Conservation (phyloP, 495 filamentous ascomycete species). For the Aspergillus steynii region DNA sequence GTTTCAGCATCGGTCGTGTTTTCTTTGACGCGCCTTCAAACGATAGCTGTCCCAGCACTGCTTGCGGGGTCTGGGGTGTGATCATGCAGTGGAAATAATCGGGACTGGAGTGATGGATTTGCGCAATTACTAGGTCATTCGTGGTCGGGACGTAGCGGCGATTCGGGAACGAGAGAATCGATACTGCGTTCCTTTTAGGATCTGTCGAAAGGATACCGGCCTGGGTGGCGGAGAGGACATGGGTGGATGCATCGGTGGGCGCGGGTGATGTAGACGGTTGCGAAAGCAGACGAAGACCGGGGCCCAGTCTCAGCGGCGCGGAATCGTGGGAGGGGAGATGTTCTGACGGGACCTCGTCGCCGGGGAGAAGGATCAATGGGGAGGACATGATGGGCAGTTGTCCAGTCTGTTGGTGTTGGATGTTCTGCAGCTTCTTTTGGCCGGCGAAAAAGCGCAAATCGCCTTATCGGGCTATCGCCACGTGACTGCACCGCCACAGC, state of each 20-base stretch:
- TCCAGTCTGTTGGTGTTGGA: not conserved
- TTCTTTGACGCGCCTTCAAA: conserved; percentile 94
- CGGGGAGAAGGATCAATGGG: conserved; percentile 67
- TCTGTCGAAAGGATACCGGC: conserved; percentile 80
- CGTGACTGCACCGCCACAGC: conserved; percentile 34
- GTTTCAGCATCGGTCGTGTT: conserved; percentile 73
- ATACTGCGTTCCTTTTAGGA: conserved; percentile 62
- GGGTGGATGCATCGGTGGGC: conserved; percentile 20
- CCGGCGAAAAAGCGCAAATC: conserved; percentile 3
- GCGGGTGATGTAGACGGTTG: conserved; percentile 21
- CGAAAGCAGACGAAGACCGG: conserved; percentile 64
- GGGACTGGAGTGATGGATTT: conserved; percentile 67
- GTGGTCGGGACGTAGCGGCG: conserved; percentile 72
- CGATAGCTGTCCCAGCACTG: conserved; percentile 78
- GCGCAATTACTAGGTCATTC: conserved; percentile 83
- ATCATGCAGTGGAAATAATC: conserved; percentile 77
- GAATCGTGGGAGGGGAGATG: conserved; percentile 62
- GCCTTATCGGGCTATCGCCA: conserved; percentile 27
- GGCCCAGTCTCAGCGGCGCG: conserved; percentile 76
- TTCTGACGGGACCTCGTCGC: conserved; percentile 65
- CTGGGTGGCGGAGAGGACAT: conserved; percentile 67
- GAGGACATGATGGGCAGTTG: conserved; percentile 36
- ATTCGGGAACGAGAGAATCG: conserved; percentile 39
- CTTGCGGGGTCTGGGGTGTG: conserved; percentile 69
- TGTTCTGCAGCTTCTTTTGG: not conserved